Base-by-base conservation (phyloP, 768 basidiomycete species). In the Brasilioporus rufonigricans region DNA sequence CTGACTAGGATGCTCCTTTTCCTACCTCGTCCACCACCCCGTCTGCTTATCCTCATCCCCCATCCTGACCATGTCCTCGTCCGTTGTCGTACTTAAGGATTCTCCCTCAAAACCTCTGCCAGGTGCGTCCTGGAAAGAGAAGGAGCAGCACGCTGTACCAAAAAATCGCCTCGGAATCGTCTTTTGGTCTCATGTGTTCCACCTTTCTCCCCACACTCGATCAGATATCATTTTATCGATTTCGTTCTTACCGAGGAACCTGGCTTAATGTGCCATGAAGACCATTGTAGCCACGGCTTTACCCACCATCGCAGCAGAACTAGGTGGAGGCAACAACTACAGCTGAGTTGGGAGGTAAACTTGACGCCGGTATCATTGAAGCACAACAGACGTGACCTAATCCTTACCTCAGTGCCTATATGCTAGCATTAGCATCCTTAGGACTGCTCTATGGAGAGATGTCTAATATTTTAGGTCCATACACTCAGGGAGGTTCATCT, bases 391-490 rank as follows among this genome's bases (percentile, higher is more conserved):
- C 10, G 14, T n/a, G 27, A 39, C 39, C 29, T 21, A 33, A 32
- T 33, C 12, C n/a, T 52, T 16, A 23, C 32, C 35, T 21, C 49
- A 79, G 78, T 53, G 73, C 78, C 26, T 82, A 80, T 56, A 68
- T 82, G 18, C 70, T 82, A n/a, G 71, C 77, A 1, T 69, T 74
- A 14, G 71, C 75, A 31, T 61, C 76, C 2, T 62, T 78, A 16
- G 68, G 73, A 2, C 77, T n/a, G n/a, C 79, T 0, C 12, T 82
- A 82, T 48, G 81, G 78, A n/a, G 80, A 80, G 56, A 50, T 78
- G 0, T 76, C 76, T 3, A 69, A 77, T 46, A 71, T 80, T 14
- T 19, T 74, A 26, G 77, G 76, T 63, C 31, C 40, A 52, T 47
- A 43, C n/a, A 27, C 60, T 14, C 32, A 13, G 48, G 35, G 3